A percentile compares a stretch with the other conserved stretches of the same genome.
Conservation (phyloP, 495 filamentous ascomycete genomes). For the Bryoglossum gracile region DNA sequence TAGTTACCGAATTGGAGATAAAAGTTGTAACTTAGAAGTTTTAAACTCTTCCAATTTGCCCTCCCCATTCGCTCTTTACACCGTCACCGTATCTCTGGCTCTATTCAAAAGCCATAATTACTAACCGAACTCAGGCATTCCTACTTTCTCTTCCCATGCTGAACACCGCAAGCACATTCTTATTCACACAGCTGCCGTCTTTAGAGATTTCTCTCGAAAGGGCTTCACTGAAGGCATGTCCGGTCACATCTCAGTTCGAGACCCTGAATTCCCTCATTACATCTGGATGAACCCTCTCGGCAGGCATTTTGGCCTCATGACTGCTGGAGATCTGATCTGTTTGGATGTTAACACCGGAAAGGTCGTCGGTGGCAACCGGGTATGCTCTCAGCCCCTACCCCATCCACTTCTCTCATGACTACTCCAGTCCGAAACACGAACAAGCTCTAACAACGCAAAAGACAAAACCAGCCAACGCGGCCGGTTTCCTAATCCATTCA, state of each 20-base stretch:
- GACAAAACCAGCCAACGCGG: slow-evolving; percentile 48
- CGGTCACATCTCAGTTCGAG: slow-evolving; percentile 59
- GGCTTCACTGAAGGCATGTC: slow-evolving; percentile 60
- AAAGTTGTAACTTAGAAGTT: too few species aligned
- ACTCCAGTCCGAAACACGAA: not conserved
- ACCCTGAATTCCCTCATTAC: slow-evolving; percentile 49
- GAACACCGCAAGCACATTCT: slow-evolving; percentile 34
- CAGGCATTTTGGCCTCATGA: slow-evolving; percentile 49
- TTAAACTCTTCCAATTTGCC: not conserved
- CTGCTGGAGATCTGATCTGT: slow-evolving; percentile 46
- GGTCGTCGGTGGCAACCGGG: slow-evolving; percentile 42
- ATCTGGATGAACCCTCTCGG: slow-evolving; percentile 59
- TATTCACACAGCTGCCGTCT: slow-evolving; percentile 47
- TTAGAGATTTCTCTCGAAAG: slow-evolving; percentile 42
- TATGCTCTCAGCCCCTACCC: slow-evolving; percentile 3
- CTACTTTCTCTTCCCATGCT: slow-evolving; percentile 35
- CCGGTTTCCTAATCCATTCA: slow-evolving; percentile 62
- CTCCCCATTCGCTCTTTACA: not conserved
- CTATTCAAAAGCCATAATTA: not conserved
- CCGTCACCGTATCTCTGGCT: too few species aligned
- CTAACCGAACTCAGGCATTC: slow-evolving; percentile 31
- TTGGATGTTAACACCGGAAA: slow-evolving; percentile 46
- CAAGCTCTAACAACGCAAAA: not conserved
- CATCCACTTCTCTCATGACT: not conserved
- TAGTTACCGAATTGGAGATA: too few species aligned